A percentile compares a stretch with the other conserved stretches of the same genome.
These are phyloP conservation scores for Chaetothyriales sp. DNA, from an alignment of 2,329 filamentous ascomycete genomes.

Conservation along the genomic window DNA sequence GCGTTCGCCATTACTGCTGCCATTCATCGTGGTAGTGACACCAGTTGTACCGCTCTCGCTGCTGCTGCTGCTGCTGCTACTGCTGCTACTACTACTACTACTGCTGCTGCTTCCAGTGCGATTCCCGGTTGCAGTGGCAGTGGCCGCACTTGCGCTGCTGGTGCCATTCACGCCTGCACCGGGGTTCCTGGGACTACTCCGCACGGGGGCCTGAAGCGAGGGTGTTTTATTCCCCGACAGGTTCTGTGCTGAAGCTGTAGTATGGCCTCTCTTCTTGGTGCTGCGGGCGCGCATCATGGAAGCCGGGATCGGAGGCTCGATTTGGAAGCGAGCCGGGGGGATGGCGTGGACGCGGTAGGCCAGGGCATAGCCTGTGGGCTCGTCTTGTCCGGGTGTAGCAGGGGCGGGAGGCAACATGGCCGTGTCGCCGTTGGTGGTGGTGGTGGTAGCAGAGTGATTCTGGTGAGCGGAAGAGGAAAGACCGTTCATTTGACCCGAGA, in stretches of 20 bases:
- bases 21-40: background rate
- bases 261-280: constrained; percentile 11
- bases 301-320: constrained; percentile 18
- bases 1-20: background rate
- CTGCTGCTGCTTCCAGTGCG: no score
- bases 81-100: background rate
- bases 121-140: background rate
- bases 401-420: background rate
- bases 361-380: constrained; percentile 15
- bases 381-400: constrained; percentile 1
- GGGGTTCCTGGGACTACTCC: constrained; percentile 14
- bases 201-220: constrained; percentile 8
- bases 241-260: constrained; percentile 9
- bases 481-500: constrained; percentile 7
- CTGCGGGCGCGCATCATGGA: constrained; percentile 15
- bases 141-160: background rate
- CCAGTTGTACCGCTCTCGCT: constrained; percentile 1
- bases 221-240: constrained; percentile 3
- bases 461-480: background rate
- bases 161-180: constrained; percentile 8
- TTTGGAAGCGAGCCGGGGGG: constrained; percentile 16
- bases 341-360: constrained; percentile 14
- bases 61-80: constrained; percentile 3
- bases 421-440: constrained; percentile 7
- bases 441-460: background rate